Evolutionary conservation across 2,329 filamentous ascomycete genomes (phyloP).

Genomic region (Setomelanomma holmii): DNA sequence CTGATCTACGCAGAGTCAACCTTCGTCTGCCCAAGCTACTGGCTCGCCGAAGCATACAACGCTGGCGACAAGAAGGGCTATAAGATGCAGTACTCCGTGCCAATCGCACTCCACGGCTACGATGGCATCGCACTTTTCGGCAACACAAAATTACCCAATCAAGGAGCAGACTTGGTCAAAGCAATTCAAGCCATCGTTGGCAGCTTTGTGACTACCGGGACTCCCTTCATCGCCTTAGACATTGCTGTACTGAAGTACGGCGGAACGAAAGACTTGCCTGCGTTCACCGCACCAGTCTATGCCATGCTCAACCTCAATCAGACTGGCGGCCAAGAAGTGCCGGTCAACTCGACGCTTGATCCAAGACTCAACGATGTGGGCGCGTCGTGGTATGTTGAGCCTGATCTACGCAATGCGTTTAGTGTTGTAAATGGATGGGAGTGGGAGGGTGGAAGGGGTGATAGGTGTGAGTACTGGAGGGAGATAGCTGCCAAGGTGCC

Average conservation of each 20-base stretch:
- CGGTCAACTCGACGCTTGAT: not conserved
- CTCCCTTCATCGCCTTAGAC: not conserved
- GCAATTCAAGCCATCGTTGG: not conserved
- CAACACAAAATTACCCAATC: not conserved
- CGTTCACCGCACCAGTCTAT: not conserved
- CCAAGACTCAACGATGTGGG: not conserved
- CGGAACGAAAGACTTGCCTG: not conserved
- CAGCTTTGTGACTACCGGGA: not conserved
- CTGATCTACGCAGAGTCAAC: conserved; percentile 63
- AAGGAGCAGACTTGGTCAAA: not conserved
- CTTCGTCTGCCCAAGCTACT: conserved; percentile 64
- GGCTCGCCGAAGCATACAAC: conserved; percentile 53
- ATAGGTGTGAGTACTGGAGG: not conserved
- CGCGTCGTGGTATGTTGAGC: not conserved
- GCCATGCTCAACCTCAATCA: not conserved
- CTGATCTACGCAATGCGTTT: not conserved
- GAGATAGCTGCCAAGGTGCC: not conserved
- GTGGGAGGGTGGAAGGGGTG: not conserved
- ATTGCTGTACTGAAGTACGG: not conserved
- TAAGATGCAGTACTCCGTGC: conserved; percentile 1
- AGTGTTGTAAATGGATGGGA: not conserved
- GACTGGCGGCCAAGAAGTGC: not conserved
- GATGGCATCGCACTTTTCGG: not conserved
- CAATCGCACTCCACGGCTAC: not conserved
- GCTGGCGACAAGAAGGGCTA: not conserved